Conservation (phyloP, 2,329 filamentous ascomycete genomes). For the Verticillium tricorpus region DNA sequence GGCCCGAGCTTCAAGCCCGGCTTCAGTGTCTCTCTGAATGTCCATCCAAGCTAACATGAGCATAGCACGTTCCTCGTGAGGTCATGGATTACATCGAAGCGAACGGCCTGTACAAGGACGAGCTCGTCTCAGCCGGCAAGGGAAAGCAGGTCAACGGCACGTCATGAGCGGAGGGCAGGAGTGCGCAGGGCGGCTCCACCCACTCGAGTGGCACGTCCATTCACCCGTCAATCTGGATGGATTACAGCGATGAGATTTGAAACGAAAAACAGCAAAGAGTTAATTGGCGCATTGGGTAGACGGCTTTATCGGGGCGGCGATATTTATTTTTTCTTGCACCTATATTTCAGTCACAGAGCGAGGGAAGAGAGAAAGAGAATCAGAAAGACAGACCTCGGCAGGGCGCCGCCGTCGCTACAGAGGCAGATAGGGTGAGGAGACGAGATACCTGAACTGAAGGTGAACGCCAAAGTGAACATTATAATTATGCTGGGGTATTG, state of each 20-base stretch:
- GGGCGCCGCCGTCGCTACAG: not conserved
- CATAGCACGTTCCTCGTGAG: conserved; percentile 68
- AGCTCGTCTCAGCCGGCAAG: conserved; percentile 2
- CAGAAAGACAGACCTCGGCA: not conserved
- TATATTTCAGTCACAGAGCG: not conserved
- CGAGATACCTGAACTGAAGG: not conserved
- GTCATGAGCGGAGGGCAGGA: not conserved
- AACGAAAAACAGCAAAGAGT: not conserved
- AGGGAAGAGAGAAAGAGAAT: not conserved
- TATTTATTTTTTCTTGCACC: not conserved
- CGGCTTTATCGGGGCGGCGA: not conserved
- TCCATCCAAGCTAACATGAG: conserved; percentile 55
- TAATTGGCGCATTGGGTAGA: not conserved
- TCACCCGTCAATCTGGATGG: not conserved
- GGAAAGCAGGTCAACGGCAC: not conserved
- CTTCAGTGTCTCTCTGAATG: not conserved
- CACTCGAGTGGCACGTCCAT: not conserved
- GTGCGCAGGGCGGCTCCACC: not conserved
- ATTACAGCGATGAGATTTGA: not conserved
- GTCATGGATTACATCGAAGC: conserved; percentile 73
- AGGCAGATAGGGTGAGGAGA: not conserved
- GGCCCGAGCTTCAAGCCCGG: not conserved
- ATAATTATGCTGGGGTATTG: not conserved
- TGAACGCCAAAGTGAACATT: not conserved
- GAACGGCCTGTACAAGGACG: conserved; percentile 58